Evolutionary conservation across 495 filamentous ascomycete species (phyloP), one percentile per base, ranked within the genome.

Genomic region (Penicillium argentinense): DNA sequence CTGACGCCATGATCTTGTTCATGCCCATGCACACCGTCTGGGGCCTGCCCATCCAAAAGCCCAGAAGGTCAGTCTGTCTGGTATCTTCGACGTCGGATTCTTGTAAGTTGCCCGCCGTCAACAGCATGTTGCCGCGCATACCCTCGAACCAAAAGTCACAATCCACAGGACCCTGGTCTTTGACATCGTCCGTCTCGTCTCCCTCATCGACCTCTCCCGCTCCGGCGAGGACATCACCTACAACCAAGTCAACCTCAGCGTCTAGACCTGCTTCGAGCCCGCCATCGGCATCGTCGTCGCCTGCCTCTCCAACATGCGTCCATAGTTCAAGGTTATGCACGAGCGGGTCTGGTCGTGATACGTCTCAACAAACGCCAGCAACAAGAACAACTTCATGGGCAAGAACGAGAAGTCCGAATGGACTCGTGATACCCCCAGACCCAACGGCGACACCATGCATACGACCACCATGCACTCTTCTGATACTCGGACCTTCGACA

Each of bases 21-120:
- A 71, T 82, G 30, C 80, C 81, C 0, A 62, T 83, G 30, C 75
- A 74, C 7, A 65, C 64, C 6, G 58, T 81, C 14, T 69, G 66
- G 61, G 56, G 54, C 0, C 50, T 76, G 9, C 69, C 71, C 1
- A 68, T 77, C 34, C 69, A 11, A 49, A 48, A 22, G 59, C 49
- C 5, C 60, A 73, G 45, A 74, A 70, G 34, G 27, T 64, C 19
- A 59, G 67, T 24, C 57, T 76, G 3, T 60, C 69, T 1, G 54
- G 51, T 9, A 69, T 77, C 13, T 79, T 77, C 45, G 24, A 64
- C 7, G 44, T 75, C 4, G 72, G 76, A 32, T 24, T 59, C 5
- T 46, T 71, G 67, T 71, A 53, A 37, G 54, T 48, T 22, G 21
- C 46, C 21, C 18, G 3, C 24, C n/a, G 9, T 30, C 16, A 18